Base-by-base conservation (phyloP, 176 grass and related monocot species). In the Typha latifolia region DNA sequence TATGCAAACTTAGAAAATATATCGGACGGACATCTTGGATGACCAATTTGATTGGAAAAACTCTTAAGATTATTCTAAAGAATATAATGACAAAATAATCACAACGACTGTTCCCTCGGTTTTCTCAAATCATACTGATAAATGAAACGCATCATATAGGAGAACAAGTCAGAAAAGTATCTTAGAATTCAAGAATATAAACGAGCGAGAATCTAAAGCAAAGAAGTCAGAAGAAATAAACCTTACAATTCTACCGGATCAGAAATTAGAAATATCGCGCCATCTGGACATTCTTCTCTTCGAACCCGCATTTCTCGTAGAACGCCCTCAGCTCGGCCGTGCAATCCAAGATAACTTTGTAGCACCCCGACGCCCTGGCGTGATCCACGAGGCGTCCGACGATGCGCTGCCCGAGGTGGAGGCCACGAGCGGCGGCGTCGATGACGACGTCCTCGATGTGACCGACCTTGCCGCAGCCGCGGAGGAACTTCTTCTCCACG, bases 261-360 rank as follows among this genome's bases (percentile, higher is more conserved):
- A 68, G 37, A 43, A 47, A 79, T 92, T 83, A 90, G 70, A 97
- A 92, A 69, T 92, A 90, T 53, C 92, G 66, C 14, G 85, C 78
- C 93, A 97, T 90, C 85, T 97, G 93, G 70, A 97, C 78, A 49
- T 85, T 78, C 78, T 90, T 97, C 83, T 92, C 83, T 11, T 78
- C 64, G 63, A 92, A 97, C 15, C 88, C 93, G 20, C 93, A 92
- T 49, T 84, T 90, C 51, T 80, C 73, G 34, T 97, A 92, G 78
- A 89, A 97, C 31, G 77, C 63, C 34, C 78, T 74, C 23, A 89
- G 80, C 72, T 92, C 88, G 14, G 74, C 66, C 12, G 77, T 82
- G 80, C 93, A 92, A 53, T 92, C 93, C 16, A 97, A 85, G 65
- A 97, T 97, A 66, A 90, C 88, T 83, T 92, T 97, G 72, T 90